Conservation (phyloP, 805 yeast species). For the Scheffersomyces coipomensis region DNA sequence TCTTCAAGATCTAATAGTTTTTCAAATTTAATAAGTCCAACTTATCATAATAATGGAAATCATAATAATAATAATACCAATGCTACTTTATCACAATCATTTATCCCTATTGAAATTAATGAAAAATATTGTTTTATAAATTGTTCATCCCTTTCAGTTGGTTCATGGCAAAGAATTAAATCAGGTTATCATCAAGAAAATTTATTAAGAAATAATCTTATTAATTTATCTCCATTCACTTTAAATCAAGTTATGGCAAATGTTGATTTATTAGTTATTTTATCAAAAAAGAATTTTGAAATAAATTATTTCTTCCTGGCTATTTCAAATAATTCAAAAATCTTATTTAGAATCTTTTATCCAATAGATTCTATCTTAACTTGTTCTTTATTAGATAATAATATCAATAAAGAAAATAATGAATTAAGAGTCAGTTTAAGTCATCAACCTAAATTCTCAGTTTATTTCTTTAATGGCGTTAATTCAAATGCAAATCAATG, state of each 20-base stretch:
- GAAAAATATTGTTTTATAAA: conserved; percentile 70
- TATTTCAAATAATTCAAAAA: conserved; percentile 62
- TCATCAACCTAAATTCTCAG: conserved; percentile 76
- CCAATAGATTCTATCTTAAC: conserved; percentile 61
- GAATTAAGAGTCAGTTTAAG: conserved; percentile 52
- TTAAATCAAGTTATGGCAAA: conserved; percentile 62
- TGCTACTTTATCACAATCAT: background rate
- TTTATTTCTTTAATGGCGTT: conserved; percentile 60
- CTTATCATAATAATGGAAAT: conserved; percentile 5
- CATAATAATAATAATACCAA: conserved; percentile 7
- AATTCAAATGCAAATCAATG: conserved; percentile 60
- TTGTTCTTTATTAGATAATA: conserved; percentile 55
- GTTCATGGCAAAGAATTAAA: conserved; percentile 77
- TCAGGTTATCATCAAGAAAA: conserved; percentile 52
- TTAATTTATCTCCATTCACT: conserved; percentile 67
- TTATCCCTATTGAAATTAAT: conserved; percentile 51
- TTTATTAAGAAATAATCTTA: conserved; percentile 43
- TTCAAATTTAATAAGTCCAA: conserved; percentile 6
- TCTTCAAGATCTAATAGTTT: conserved; percentile 22
- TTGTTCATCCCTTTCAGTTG: conserved; percentile 67
- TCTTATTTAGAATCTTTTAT: conserved; percentile 69
- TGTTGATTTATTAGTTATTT: conserved; percentile 68
- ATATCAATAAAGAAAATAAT: conserved; percentile 33
- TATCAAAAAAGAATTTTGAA: conserved; percentile 69
- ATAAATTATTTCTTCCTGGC: conserved; percentile 79